A percentile compares a stretch with the other conserved stretches of the same genome.
Conservation (phyloP, 129 eudicot genomes). For the Deinandra increscens region DNA sequence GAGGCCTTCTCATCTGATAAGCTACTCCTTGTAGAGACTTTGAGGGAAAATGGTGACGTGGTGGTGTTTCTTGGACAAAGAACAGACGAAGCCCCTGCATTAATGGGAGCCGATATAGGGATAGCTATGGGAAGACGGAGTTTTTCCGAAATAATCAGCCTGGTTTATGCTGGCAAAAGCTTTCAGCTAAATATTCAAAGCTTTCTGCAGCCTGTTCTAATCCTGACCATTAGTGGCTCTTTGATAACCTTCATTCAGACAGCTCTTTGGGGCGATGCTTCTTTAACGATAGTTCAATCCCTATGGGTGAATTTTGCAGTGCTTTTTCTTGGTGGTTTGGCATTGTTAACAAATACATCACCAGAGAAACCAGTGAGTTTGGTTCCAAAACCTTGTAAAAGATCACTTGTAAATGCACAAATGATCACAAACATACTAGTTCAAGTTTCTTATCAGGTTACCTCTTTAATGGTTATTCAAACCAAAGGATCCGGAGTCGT, state of each 20-base stretch:
- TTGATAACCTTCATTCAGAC: conserved; percentile 18
- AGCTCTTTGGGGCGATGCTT: conserved; percentile 25
- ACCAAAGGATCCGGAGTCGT: conserved; percentile 16
- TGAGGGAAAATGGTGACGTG: conserved; percentile 29
- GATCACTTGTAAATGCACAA: conserved; percentile 18
- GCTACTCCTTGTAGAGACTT: conserved; percentile 29
- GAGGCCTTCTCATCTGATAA: conserved; percentile 36
- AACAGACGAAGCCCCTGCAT: conserved; percentile 34
- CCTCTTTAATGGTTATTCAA: conserved; percentile 23
- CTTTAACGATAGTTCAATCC: conserved; percentile 22
- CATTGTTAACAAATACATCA: conserved; percentile 29
- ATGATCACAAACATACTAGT: conserved; percentile 38
- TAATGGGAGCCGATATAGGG: conserved; percentile 36
- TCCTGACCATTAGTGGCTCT: conserved; percentile 13
- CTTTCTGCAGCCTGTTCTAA: conserved; percentile 34
- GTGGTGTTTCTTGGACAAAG: conserved; percentile 34
- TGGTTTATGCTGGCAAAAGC: conserved; percentile 30
- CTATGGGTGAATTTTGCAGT: conserved; percentile 24
- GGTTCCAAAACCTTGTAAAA: conserved; percentile 2
- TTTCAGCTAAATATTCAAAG: conserved; percentile 21
- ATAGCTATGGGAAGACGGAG: conserved; percentile 32
- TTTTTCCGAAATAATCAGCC: conserved; percentile 1
- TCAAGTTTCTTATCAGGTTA: conserved; percentile 33
- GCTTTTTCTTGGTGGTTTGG: conserved; percentile 33
- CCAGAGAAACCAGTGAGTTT: conserved; percentile 1